phyloP scores from a whole-genome alignment of 345 rosid species.

The Sonneratia alba region DNA sequence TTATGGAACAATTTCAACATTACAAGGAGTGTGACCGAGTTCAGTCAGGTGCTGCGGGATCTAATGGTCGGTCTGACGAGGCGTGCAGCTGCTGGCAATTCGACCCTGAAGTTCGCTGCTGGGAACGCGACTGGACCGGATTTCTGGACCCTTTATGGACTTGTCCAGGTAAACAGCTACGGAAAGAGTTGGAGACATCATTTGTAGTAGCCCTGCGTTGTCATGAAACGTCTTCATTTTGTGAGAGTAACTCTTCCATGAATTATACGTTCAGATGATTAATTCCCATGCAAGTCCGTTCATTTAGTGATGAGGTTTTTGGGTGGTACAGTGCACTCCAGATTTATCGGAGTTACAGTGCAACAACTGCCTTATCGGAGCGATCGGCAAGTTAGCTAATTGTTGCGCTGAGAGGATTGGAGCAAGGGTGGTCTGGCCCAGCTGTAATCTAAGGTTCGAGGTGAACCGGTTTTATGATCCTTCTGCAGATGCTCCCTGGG shows the following conservation, averaged over 20 bases:
- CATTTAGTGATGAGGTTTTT: neutral
- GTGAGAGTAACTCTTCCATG: too few species aligned
- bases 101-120: neutral
- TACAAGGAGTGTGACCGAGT: neutral
- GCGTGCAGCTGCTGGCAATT: neutral
- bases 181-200: neutral
- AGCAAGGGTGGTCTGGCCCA: neutral
- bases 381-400: neutral
- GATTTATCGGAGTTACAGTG: neutral
- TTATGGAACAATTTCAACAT: neutral
- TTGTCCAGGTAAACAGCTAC: neutral
- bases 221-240: too few species aligned
- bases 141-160: constrained; percentile 1
- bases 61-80: neutral
- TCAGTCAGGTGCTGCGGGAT: neutral
- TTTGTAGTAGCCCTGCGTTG: neutral
- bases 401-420: neutral
- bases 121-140: neutral
- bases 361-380: neutral
- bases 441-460: constrained; percentile 5
- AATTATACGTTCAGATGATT: too few species aligned
- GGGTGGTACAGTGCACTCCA: constrained; percentile 6
- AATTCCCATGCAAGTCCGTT: too few species aligned
- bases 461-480: too few species aligned
- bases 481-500: too few species aligned